phyloP scores from a whole-genome alignment of 352 stramenopile species.

The Halophytophthora batemanensis region DNA sequence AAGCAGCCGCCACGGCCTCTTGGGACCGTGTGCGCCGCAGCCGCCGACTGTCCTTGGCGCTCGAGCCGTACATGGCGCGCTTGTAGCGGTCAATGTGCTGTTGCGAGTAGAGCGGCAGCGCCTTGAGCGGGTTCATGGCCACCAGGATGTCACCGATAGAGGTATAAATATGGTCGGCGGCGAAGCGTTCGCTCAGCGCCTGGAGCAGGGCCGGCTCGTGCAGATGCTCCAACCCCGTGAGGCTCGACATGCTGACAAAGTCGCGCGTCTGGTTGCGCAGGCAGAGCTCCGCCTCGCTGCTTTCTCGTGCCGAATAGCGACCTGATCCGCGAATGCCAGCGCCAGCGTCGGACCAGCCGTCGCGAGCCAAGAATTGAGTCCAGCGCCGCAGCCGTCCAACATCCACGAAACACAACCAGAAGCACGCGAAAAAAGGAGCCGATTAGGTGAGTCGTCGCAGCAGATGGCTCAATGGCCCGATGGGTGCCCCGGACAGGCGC shows the following conservation, averaged over 20 bases:
- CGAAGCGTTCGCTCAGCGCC: constrained; percentile 74
- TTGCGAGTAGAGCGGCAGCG: constrained; percentile 63
- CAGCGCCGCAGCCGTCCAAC: too few relatives aligned
- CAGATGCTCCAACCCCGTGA: constrained; percentile 79
- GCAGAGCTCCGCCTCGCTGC: constrained; percentile 42
- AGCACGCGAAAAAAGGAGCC: too few relatives aligned
- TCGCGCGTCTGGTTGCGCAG: constrained; percentile 64
- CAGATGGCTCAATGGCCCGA: background rate
- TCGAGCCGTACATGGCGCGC: constrained; percentile 30
- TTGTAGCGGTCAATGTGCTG: constrained; percentile 69
- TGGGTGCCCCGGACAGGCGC: too few relatives aligned
- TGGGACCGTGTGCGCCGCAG: constrained; percentile 5
- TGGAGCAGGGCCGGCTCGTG: constrained; percentile 83
- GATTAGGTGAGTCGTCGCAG: too few relatives aligned
- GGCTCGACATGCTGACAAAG: constrained; percentile 52
- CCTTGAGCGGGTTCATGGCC: constrained; percentile 81
- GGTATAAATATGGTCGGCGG: constrained; percentile 81
- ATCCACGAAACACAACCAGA: too few relatives aligned
- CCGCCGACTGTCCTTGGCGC: constrained; percentile 3
- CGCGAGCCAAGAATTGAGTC: constrained; percentile 4
- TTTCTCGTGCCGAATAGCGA: constrained; percentile 29
- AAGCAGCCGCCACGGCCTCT: constrained; percentile 2
- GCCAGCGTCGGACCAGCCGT: background rate
- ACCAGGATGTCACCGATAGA: constrained; percentile 86
- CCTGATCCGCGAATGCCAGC: constrained; percentile 15